phyloP scores from a whole-genome alignment of 257 asterid genomes.

The Nicotiana obtusifolia region DNA sequence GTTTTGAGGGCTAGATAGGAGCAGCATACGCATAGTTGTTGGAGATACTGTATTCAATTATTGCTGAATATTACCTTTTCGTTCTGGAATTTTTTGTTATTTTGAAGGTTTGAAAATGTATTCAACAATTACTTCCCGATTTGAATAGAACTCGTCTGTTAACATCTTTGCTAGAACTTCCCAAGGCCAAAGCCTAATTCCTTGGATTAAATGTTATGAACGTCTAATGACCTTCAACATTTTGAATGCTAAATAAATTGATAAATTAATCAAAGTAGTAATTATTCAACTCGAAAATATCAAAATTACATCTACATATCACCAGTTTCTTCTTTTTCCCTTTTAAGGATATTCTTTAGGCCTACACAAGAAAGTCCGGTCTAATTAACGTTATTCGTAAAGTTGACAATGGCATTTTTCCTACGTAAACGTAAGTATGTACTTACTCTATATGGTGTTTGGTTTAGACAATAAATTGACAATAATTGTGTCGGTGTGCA shows the following conservation, averaged over 20 bases:
- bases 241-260: neutral
- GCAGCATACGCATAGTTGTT: too few relatives aligned
- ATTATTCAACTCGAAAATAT: neutral
- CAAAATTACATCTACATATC: neutral
- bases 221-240: neutral
- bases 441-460: neutral
- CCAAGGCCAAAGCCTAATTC: neutral
- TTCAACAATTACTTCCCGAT: neutral
- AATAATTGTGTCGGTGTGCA: slow-evolving; percentile 5
- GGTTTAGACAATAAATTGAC: neutral
- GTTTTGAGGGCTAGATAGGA: too few relatives aligned
- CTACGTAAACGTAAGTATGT: neutral
- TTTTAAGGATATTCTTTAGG: neutral
- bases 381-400: neutral
- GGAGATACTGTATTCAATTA: neutral
- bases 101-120: neutral
- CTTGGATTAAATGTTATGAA: neutral
- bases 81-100: neutral
- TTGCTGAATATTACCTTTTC: neutral
- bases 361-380: neutral
- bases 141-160: neutral
- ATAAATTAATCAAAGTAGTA: neutral
- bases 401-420: neutral
- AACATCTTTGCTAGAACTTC: neutral
- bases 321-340: neutral